These are phyloP conservation scores for Cinnamomum chago DNA, from an alignment of 164 flowering plant species.

Conservation along the genomic window DNA sequence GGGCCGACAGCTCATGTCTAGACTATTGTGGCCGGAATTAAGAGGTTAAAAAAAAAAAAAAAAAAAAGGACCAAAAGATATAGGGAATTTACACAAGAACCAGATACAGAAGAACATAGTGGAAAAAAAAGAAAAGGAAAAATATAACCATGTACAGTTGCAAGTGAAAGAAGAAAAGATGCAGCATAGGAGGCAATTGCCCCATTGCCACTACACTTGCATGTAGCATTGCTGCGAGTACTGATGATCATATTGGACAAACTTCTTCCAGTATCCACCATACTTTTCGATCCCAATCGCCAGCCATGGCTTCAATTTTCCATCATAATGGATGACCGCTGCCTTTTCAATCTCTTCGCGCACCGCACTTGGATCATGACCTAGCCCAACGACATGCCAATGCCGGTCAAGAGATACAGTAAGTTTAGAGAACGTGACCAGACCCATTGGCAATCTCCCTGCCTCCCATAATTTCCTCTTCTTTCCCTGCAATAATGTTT, in stretches of 20 bases:
- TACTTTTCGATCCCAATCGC: constrained; percentile 67
- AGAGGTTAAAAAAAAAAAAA: neutral
- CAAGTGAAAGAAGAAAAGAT: neutral
- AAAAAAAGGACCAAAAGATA: neutral
- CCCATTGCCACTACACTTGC: constrained; percentile 34
- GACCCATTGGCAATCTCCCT: constrained; percentile 80
- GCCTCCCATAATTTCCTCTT: constrained; percentile 53
- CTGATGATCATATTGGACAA: constrained; percentile 54
- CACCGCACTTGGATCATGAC: constrained; percentile 44
- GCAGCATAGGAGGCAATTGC: neutral
- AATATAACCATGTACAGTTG: neutral
- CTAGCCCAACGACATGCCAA: constrained; percentile 85
- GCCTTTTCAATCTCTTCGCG: constrained; percentile 51
- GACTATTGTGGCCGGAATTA: neutral
- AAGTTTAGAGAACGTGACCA: constrained; percentile 68
- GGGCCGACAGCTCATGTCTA: neutral
- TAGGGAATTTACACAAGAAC: no score
- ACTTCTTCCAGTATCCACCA: constrained; percentile 68
- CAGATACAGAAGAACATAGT: neutral
- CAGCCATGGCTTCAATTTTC: constrained; percentile 90
- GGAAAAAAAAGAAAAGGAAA: neutral
- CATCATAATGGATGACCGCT: constrained; percentile 85
- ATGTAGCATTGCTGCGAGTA: constrained; percentile 82
- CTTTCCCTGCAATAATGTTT: constrained; percentile 47
- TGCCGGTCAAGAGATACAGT: constrained; percentile 52